A percentile compares a stretch with the other conserved stretches of the same genome.
These are phyloP conservation scores for Pseudocercospora crystallina DNA, from an alignment of 2,329 filamentous ascomycete species.

Conservation along the genomic window DNA sequence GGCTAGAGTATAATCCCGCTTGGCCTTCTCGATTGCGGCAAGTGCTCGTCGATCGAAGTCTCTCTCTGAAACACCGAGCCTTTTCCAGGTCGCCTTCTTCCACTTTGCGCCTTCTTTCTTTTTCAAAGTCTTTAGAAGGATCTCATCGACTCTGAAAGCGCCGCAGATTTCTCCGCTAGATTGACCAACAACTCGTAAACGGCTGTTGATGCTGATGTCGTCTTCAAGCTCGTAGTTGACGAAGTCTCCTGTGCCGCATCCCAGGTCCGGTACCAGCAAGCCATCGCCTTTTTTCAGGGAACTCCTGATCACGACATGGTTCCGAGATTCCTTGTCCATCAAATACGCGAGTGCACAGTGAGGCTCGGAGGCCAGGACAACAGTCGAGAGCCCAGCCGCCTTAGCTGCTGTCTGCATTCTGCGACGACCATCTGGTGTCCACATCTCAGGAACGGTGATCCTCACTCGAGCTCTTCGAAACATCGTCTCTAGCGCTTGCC, in stretches of 20 bases:
- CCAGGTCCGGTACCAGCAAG: constrained; percentile 5
- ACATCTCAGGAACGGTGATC: constrained; percentile 18
- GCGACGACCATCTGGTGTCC: constrained; percentile 7
- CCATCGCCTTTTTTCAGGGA: constrained; percentile 6
- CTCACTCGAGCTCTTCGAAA: constrained; percentile 1
- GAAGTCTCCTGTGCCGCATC: constrained; percentile 3
- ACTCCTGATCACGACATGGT: not conserved
- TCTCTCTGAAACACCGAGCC: not conserved
- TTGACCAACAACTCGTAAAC: constrained; percentile 7
- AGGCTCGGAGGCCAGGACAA: constrained; percentile 15
- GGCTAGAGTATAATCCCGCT: not conserved
- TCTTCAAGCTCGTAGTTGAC: not conserved
- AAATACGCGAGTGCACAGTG: constrained; percentile 18
- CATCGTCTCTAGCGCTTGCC: not conserved
- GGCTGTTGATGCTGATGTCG: constrained; percentile 3
- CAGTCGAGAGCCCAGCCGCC: constrained; percentile 7
- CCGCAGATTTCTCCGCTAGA: constrained; percentile 16
- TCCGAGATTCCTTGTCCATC: constrained; percentile 2
- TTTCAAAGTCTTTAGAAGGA: constrained; percentile 2
- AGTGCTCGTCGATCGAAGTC: constrained; percentile 11
- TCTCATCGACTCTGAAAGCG: constrained; percentile 10
- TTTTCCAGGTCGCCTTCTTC: not conserved
- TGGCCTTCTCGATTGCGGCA: constrained; percentile 8
- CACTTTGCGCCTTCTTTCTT: not conserved
- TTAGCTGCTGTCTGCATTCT: constrained; percentile 18